Evolutionary conservation across 2,329 filamentous ascomycete genomes (phyloP).

Genomic region (Claviceps maximensis): DNA sequence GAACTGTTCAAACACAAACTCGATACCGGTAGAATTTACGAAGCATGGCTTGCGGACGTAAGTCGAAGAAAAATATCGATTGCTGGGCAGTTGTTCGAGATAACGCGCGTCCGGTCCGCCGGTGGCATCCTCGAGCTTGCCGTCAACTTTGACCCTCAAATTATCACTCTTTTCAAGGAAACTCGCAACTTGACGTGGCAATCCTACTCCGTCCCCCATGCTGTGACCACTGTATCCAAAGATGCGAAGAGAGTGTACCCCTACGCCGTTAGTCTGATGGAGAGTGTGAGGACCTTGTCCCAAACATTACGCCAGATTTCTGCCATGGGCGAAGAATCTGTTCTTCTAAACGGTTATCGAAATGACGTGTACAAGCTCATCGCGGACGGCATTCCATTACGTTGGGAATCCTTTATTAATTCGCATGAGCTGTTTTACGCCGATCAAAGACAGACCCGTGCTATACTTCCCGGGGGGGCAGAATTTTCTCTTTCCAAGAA

Average conservation of each 20-base stretch:
- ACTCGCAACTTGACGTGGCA: constrained; percentile 93
- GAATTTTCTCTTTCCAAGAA: constrained; percentile 36
- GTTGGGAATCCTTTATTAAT: constrained; percentile 97
- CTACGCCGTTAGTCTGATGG: constrained; percentile 95
- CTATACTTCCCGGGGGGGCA: constrained; percentile 22
- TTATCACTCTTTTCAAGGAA: constrained; percentile 97
- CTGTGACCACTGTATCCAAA: constrained; percentile 90
- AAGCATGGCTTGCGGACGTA: constrained; percentile 89
- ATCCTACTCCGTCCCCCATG: constrained; percentile 85
- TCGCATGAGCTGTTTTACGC: constrained; percentile 76
- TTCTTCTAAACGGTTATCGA: constrained; percentile 79
- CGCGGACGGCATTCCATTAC: constrained; percentile 72
- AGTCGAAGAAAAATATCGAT: constrained; percentile 82
- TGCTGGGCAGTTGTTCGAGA: constrained; percentile 80
- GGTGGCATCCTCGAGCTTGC: constrained; percentile 78
- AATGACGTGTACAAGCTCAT: constrained; percentile 81
- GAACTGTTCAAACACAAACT: constrained; percentile 93
- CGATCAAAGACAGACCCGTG: constrained; percentile 33
- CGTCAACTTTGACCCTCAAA: constrained; percentile 94
- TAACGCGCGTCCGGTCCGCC: constrained; percentile 76
- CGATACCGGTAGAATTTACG: constrained; percentile 84
- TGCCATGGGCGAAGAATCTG: constrained; percentile 75
- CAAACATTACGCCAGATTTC: constrained; percentile 78
- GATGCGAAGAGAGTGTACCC: constrained; percentile 98
- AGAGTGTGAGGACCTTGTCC: constrained; percentile 86